These are phyloP conservation scores for Xerocomellus intermedius DNA, from an alignment of 768 basidiomycete genomes.

Conservation along the genomic window DNA sequence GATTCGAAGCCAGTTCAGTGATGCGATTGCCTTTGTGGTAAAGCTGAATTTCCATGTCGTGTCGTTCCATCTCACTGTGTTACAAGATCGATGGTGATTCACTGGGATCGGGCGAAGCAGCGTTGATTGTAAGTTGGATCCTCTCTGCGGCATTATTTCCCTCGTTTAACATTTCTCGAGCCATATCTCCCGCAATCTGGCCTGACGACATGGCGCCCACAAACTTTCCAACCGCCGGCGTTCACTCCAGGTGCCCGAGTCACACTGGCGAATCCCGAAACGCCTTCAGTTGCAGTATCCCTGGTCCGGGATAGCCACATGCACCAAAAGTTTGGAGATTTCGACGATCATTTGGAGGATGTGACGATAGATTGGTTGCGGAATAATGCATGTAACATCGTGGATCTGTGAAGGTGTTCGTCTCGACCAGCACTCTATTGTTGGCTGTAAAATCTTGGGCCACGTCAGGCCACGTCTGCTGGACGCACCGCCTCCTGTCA, in stretches of 20 bases:
- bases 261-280: conserved; percentile 44
- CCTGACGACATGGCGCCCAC: conserved; percentile 48
- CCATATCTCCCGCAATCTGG: conserved; percentile 48
- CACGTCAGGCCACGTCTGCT: no score
- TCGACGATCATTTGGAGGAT: conserved; percentile 81
- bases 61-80: conserved; percentile 7
- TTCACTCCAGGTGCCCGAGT: conserved; percentile 48
- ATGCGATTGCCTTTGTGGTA: conserved; percentile 75
- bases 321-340: conserved; percentile 68
- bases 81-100: conserved; percentile 59
- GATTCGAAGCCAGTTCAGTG: conserved; percentile 51
- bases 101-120: conserved; percentile 50
- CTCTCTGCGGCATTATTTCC: not conserved
- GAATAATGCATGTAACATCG: conserved; percentile 36
- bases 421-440: not conserved
- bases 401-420: conserved; percentile 12
- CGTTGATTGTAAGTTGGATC: conserved; percentile 51
- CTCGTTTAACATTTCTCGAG: conserved; percentile 31
- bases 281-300: conserved; percentile 46
- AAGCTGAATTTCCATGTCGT: conserved; percentile 7
- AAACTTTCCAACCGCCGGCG: conserved; percentile 35
- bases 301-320: conserved; percentile 50
- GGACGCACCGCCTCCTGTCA: no score
- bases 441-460: not conserved
- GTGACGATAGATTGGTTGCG: conserved; percentile 52